Percentiles rank a stretch among this genome's conserved stretches.
Evolutionary conservation across 208 protist genomes (phyloP).

Genomic region (Tritrichomonas foetus): DNA sequence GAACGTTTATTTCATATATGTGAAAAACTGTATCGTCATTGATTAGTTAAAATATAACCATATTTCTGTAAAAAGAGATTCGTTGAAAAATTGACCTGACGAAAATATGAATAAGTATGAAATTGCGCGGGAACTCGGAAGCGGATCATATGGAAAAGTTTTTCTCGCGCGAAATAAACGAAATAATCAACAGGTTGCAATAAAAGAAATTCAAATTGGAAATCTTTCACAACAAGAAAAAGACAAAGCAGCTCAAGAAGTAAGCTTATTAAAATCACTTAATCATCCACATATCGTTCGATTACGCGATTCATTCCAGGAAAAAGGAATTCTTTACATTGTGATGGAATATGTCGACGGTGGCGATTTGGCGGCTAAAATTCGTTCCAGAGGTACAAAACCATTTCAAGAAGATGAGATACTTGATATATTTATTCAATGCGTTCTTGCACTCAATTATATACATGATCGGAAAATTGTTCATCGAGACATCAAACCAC

Average conservation of each 20-base stretch:
- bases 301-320: neutral
- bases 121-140: neutral
- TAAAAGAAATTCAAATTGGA: neutral
- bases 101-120: neutral
- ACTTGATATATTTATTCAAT: neutral
- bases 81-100: too few relatives aligned
- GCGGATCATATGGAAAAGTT: constrained; percentile 3
- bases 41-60: too few relatives aligned
- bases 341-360: constrained; percentile 49
- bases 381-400: neutral
- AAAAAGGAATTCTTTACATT: constrained; percentile 37
- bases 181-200: neutral
- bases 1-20: too few relatives aligned
- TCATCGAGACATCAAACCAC: constrained; percentile 52
- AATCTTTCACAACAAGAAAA: neutral
- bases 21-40: too few relatives aligned
- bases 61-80: too few relatives aligned
- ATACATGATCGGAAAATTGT: neutral
- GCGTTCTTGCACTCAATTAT: neutral
- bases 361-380: constrained; percentile 34
- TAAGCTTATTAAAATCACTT: neutral
- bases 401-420: neutral
- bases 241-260: neutral
- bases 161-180: neutral
- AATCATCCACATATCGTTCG: constrained; percentile 30